phyloP scores from a whole-genome alignment of 139 green algal species.

The Asterochloris sp. region DNA sequence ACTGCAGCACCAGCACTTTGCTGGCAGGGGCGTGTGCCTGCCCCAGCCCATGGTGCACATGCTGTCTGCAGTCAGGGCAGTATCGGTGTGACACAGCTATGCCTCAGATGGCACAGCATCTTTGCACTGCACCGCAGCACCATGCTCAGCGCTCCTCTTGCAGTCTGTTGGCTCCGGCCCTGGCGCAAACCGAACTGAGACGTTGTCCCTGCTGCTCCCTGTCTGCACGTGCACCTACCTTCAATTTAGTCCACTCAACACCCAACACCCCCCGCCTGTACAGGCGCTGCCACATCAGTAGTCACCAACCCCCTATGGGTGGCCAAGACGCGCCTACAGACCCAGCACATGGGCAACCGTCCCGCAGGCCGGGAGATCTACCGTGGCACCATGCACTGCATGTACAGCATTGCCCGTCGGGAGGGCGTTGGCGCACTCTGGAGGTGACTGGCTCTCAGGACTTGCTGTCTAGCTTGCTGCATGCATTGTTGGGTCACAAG shows the following conservation, averaged over 20 bases:
- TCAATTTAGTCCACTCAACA: no score
- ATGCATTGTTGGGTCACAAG: no score
- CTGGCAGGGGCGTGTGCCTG: constrained; percentile 13
- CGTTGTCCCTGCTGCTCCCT: no score
- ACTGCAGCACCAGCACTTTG: no score
- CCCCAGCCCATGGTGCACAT: constrained; percentile 59
- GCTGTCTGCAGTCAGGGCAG: constrained; percentile 72
- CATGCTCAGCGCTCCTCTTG: no score
- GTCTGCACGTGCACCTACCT: no score
- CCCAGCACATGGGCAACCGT: constrained; percentile 56
- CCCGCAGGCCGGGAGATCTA: constrained; percentile 38
- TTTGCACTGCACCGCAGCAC: no score
- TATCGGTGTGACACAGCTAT: no score
- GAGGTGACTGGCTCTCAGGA: constrained; percentile 24
- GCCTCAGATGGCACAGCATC: no score
- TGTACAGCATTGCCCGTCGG: constrained; percentile 78
- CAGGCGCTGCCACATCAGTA: constrained; percentile 73
- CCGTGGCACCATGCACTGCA: constrained; percentile 65
- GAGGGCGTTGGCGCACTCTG: constrained; percentile 90
- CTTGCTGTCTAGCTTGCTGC: no score
- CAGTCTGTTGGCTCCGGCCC: no score
- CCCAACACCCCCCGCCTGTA: background rate
- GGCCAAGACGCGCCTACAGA: constrained; percentile 94
- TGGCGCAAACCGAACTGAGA: no score
- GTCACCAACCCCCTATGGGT: constrained; percentile 97